A percentile compares a stretch with the other conserved stretches of the same genome.
phyloP scores from a whole-genome alignment of 495 filamentous ascomycete species.

The Tuber microsphaerosporum region DNA sequence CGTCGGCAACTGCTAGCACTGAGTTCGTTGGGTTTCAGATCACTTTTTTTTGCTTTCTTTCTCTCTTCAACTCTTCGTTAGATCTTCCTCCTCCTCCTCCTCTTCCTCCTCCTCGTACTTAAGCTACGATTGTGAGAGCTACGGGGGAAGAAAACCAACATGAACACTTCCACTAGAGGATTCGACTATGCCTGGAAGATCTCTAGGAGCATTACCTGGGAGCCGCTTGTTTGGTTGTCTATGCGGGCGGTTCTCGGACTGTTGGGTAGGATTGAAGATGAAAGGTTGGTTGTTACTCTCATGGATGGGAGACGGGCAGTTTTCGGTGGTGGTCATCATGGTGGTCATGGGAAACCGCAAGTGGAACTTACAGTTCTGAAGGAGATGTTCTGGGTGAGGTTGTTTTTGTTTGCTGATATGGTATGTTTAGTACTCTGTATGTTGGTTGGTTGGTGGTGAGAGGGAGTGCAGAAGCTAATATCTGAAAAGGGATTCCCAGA shows the following conservation, averaged over 20 bases:
- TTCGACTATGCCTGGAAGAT: neutral
- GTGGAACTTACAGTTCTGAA: slow-evolving; percentile 51
- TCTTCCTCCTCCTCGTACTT: neutral
- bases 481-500: slow-evolving; percentile 55
- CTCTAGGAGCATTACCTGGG: slow-evolving; percentile 43
- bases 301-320: slow-evolving; percentile 39
- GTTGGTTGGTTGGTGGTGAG: neutral
- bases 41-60: neutral
- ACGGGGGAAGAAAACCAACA: slow-evolving; percentile 6
- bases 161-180: slow-evolving; percentile 11
- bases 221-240: slow-evolving; percentile 45
- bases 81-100: neutral
- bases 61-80: neutral
- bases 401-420: slow-evolving; percentile 63
- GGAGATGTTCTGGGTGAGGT: slow-evolving; percentile 59
- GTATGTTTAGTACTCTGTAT: slow-evolving; percentile 3
- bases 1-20: neutral
- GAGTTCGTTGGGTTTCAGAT: neutral
- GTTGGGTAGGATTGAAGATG: slow-evolving; percentile 44
- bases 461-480: neutral
- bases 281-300: slow-evolving; percentile 45
- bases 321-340: slow-evolving; percentile 20
- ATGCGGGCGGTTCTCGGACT: slow-evolving; percentile 43
- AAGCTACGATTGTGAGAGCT: neutral
- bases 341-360: slow-evolving; percentile 21